phyloP scores from a whole-genome alignment of 2,329 filamentous ascomycete species.

The Cordyceps farinosa region DNA sequence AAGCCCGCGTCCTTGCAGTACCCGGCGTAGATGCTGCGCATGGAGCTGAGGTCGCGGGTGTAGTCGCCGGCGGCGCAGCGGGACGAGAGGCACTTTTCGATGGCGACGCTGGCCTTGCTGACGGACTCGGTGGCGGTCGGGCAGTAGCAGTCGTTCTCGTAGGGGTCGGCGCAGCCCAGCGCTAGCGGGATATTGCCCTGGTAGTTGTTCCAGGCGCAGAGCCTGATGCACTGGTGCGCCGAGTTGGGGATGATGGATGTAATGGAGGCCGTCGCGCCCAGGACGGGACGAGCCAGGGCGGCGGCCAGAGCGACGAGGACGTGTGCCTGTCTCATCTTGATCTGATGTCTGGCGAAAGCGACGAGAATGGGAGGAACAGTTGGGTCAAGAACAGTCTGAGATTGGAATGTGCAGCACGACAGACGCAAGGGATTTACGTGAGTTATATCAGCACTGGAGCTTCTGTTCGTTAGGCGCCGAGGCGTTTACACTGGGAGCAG shows the following conservation, averaged over 20 bases:
- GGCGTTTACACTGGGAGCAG: background rate
- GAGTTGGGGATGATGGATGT: slow-evolving; percentile 5
- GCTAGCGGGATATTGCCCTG: slow-evolving; percentile 22
- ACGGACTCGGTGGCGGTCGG: slow-evolving; percentile 24
- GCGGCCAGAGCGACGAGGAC: background rate
- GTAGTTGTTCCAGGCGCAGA: slow-evolving; percentile 9
- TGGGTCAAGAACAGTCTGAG: background rate
- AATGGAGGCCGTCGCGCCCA: background rate
- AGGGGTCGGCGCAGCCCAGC: slow-evolving; percentile 25
- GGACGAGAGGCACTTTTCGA: slow-evolving; percentile 25
- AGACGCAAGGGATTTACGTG: background rate
- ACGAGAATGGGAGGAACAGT: background rate
- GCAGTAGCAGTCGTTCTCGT: slow-evolving; percentile 28
- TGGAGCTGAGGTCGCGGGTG: slow-evolving; percentile 24
- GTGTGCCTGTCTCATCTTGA: background rate
- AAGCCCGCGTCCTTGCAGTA: slow-evolving; percentile 28
- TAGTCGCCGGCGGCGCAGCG: slow-evolving; percentile 24
- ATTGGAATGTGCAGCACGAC: background rate
- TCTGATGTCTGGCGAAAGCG: background rate
- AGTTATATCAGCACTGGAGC: background rate
- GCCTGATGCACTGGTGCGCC: slow-evolving; percentile 4
- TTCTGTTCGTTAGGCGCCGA: background rate
- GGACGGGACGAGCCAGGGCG: background rate
- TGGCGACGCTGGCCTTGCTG: slow-evolving; percentile 21
- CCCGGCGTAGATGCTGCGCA: slow-evolving; percentile 27